A percentile compares a stretch with the other conserved stretches of the same genome.
Evolutionary conservation across 257 asterid species (phyloP).

Genomic region (Penstemon davidsonii): DNA sequence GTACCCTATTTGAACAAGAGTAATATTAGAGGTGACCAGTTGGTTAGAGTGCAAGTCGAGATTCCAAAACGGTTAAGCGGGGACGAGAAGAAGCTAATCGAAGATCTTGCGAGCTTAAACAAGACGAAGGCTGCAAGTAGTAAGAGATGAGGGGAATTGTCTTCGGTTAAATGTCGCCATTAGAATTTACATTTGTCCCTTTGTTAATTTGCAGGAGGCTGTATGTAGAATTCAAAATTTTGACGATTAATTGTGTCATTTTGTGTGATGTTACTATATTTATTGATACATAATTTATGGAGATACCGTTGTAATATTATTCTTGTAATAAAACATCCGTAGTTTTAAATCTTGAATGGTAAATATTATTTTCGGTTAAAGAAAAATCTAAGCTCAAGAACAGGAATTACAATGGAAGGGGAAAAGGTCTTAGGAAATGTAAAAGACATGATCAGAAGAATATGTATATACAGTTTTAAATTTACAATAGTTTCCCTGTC

Average conservation of each 20-base stretch:
- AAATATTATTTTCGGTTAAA: no score
- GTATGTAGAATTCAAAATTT: conserved; percentile 26
- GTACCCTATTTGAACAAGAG: conserved; percentile 73
- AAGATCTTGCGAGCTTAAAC: conserved; percentile 76
- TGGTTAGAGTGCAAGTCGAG: conserved; percentile 95
- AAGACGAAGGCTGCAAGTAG: conserved; percentile 68
- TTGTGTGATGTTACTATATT: conserved; percentile 28
- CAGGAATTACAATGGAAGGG: no score
- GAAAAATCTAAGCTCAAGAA: no score
- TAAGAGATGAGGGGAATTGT: conserved; percentile 41
- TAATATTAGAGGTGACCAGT: conserved; percentile 93
- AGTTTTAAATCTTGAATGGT: no score
- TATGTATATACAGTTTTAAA: no score
- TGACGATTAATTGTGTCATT: conserved; percentile 24
- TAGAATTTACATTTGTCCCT: conserved; percentile 2
- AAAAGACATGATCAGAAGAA: no score
- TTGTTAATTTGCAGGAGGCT: not conserved
- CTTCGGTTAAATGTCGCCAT: conserved; percentile 6
- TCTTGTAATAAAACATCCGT: not conserved
- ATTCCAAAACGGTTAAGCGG: conserved; percentile 83
- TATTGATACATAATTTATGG: conserved; percentile 24
- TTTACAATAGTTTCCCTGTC: not conserved
- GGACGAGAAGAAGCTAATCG: conserved; percentile 92
- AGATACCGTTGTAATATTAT: conserved; percentile 4
- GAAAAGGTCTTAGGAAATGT: not conserved